These are phyloP conservation scores for Ceratobasidium papillatum DNA, from an alignment of 1,284 basidiomycete species.

Conservation along the genomic window DNA sequence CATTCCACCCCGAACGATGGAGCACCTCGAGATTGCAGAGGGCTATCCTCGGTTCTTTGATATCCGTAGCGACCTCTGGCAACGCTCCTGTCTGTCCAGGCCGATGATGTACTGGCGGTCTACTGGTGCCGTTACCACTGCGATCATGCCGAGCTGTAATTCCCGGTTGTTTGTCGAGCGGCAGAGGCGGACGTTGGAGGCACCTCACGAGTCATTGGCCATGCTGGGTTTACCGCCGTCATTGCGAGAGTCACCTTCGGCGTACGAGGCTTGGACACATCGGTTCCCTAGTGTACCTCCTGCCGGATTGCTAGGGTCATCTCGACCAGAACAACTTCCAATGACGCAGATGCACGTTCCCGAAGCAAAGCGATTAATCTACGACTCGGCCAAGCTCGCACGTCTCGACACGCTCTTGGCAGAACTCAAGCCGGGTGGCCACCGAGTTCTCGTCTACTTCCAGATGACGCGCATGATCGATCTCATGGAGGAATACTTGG, in stretches of 20 bases:
- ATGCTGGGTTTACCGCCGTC: conserved; percentile 87
- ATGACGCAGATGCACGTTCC: conserved; percentile 90
- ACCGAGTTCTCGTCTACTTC: conserved; percentile 97
- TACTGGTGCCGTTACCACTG: conserved; percentile 85
- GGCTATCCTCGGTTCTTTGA: conserved; percentile 65
- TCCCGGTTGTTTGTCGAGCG: conserved; percentile 83
- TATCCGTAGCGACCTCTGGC: conserved; percentile 73
- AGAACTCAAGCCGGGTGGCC: conserved; percentile 92
- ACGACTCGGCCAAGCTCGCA: conserved; percentile 96
- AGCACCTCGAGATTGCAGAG: conserved; percentile 55
- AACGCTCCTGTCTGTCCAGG: conserved; percentile 81
- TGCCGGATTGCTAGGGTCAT: conserved; percentile 73
- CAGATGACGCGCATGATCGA: conserved; percentile 99
- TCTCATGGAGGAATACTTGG: conserved; percentile 98
- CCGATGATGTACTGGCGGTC: conserved; percentile 82
- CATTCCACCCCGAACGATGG: conserved; percentile 52
- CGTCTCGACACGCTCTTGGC: conserved; percentile 88
- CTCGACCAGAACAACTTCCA: conserved; percentile 81
- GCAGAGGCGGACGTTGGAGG: conserved; percentile 66
- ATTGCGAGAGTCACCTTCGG: conserved; percentile 68
- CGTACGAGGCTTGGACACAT: conserved; percentile 61
- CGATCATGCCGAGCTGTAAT: conserved; percentile 76
- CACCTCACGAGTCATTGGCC: conserved; percentile 74
- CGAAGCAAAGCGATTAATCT: conserved; percentile 94
- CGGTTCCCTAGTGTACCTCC: conserved; percentile 71